Conservation (phyloP, 1,284 basidiomycete species). For the Gymnopus androsaceus region DNA sequence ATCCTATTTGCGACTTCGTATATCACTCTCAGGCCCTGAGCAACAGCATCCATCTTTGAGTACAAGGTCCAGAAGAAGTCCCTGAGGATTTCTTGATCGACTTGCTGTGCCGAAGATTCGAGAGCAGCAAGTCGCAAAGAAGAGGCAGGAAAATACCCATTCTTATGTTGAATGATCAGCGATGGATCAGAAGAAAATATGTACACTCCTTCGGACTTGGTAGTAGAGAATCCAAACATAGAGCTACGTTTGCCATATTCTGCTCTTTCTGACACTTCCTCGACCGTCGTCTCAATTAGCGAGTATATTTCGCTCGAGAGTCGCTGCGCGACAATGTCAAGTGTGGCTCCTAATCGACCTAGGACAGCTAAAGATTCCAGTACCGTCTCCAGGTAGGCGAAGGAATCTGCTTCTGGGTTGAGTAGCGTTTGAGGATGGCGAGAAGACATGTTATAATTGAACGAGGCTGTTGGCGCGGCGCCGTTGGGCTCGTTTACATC, state of each 20-base stretch:
- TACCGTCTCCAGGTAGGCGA: constrained; percentile 91
- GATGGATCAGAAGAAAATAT: constrained; percentile 46
- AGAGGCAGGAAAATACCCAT: constrained; percentile 43
- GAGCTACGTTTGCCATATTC: constrained; percentile 69
- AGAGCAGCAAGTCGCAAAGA: constrained; percentile 73
- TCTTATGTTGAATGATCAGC: constrained; percentile 26
- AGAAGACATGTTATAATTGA: constrained; percentile 20
- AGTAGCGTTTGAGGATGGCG: constrained; percentile 24
- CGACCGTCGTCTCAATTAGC: constrained; percentile 85
- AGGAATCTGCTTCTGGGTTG: constrained; percentile 93
- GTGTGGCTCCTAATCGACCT: constrained; percentile 82
- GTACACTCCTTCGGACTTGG: constrained; percentile 51
- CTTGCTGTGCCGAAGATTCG: constrained; percentile 73
- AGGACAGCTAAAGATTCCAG: constrained; percentile 91
- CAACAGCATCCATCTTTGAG: constrained; percentile 95
- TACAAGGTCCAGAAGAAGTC: constrained; percentile 99
- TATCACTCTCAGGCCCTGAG: constrained; percentile 89
- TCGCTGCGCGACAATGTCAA: constrained; percentile 87
- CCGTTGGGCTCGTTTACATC: constrained; percentile 63
- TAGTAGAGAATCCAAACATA: constrained; percentile 36
- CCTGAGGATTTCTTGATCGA: constrained; percentile 82
- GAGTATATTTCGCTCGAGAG: constrained; percentile 84
- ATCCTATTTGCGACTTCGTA: constrained; percentile 91
- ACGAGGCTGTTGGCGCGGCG: constrained; percentile 29
- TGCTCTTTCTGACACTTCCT: constrained; percentile 88